Conservation (phyloP, 73 alveolate genomes). For the Paramecium sexaurelia region DNA sequence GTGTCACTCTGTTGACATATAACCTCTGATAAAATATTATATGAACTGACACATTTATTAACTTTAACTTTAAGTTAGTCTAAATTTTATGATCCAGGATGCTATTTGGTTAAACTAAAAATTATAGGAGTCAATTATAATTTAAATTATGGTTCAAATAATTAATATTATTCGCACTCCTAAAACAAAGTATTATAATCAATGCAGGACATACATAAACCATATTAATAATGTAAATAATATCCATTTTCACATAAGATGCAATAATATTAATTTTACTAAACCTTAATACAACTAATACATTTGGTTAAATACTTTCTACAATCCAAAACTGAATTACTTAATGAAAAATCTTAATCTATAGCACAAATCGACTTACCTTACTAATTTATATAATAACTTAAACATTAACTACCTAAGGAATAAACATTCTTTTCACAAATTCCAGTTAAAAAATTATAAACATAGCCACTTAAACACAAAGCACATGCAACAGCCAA, state of each 20-base stretch:
- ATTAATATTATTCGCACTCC: neutral
- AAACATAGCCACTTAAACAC: neutral
- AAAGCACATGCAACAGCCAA: neutral
- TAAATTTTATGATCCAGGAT: neutral
- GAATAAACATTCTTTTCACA: neutral
- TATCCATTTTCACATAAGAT: neutral
- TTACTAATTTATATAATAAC: neutral
- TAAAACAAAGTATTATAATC: neutral
- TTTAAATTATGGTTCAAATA: neutral
- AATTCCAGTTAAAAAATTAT: neutral
- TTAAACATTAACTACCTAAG: neutral
- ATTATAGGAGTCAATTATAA: neutral
- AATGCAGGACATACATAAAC: neutral
- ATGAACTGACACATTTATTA: neutral
- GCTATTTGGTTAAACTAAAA: neutral
- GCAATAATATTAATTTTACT: neutral
- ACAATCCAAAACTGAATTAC: neutral
- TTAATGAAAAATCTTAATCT: neutral
- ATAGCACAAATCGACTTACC: neutral
- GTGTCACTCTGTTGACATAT: neutral
- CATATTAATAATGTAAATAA: neutral
- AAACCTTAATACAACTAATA: neutral
- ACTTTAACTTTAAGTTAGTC: neutral
- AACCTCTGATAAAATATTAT: neutral
- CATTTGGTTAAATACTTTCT: neutral